Conservation (phyloP, 1,139 yeast genomes). For the Arxiozyma telluris region DNA sequence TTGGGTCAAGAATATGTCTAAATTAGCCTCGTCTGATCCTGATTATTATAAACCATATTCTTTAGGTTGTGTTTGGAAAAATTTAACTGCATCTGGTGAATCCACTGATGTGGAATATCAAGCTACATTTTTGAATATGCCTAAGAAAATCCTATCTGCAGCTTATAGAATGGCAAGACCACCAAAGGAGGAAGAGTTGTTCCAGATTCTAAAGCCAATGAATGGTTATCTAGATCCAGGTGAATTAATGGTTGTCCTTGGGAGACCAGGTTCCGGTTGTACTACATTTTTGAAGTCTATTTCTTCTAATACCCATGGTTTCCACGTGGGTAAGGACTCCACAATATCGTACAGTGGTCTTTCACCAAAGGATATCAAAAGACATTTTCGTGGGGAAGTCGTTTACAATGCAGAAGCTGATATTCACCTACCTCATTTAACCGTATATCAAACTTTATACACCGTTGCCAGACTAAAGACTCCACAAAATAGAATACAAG, state of each 20-base stretch:
- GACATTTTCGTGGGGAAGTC: slow-evolving; percentile 58
- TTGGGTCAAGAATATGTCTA: slow-evolving; percentile 68
- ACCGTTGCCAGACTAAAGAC: slow-evolving; percentile 59
- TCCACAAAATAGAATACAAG: slow-evolving; percentile 56
- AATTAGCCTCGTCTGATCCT: slow-evolving; percentile 46
- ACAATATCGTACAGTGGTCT: slow-evolving; percentile 43
- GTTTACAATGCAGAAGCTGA: slow-evolving; percentile 70
- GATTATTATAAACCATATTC: slow-evolving; percentile 56
- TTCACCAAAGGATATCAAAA: slow-evolving; percentile 39
- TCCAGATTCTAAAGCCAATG: slow-evolving; percentile 59
- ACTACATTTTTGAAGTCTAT: slow-evolving; percentile 67
- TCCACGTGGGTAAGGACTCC: slow-evolving; percentile 48
- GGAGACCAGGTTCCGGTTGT: slow-evolving; percentile 84
- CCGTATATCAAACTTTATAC: slow-evolving; percentile 61
- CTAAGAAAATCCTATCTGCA: slow-evolving; percentile 21
- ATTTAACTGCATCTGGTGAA: slow-evolving; percentile 64
- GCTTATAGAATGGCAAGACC: slow-evolving; percentile 20
- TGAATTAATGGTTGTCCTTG: slow-evolving; percentile 65
- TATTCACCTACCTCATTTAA: slow-evolving; percentile 25
- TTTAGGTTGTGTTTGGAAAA: slow-evolving; percentile 60
- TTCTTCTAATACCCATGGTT: slow-evolving; percentile 66
- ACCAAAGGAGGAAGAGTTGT: slow-evolving; percentile 18
- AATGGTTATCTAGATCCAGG: slow-evolving; percentile 64
- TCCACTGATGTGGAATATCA: slow-evolving; percentile 78
- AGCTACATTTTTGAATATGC: slow-evolving; percentile 54